Base-by-base conservation (phyloP, 1,139 yeast species). In the Kodamaea sp. region DNA sequence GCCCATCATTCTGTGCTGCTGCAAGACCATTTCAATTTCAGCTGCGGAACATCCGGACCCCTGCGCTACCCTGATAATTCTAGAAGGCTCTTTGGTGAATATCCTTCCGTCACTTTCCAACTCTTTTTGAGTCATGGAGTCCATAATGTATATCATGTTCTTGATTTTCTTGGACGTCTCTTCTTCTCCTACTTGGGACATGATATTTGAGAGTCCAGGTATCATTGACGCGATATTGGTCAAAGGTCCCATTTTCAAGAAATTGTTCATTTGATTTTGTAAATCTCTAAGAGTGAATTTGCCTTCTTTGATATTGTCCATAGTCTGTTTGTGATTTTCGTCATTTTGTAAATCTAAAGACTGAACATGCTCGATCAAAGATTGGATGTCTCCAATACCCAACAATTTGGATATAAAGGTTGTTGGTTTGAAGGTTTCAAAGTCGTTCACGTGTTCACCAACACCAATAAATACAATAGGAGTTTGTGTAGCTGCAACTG, bases 381-480 rank as follows among this genome's bases (percentile, higher is more conserved):
- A 90, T 57, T 88, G 96, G 39, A 92, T 79, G 60, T 92, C 98
- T 39, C 97, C 98, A 52, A 92, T 90, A 7, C 98, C 98, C 41
- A 92, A 72, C 39, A 92, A 70, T 58, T 89, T 89, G 15, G 96
- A 85, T 31, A 92, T 79, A 59, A 92, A 92, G 39, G 92, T 82
- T 41, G 83, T 78, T 15, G 98, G 97, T 20, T 94, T 83, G 59
- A 92, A 92, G 28, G 86, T 80, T 61, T 92, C 98, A 44, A 92
- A 76, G 58, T 92, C 98, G 38, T 85, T 87, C 29, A 90, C 85
- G 57, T 92, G 98, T 61, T 92, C 98, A 55, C 98, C 98, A 1
- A 97, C 90, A 75, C 98, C 98, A 39, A 92, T 92, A 56, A 92
- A 92, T 7, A 85, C 86, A 50, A 92, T 85, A n/a, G 98, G 98